Evolutionary conservation across 2,329 filamentous ascomycete genomes (phyloP).

Genomic region (Tolypocladium pustulatum): DNA sequence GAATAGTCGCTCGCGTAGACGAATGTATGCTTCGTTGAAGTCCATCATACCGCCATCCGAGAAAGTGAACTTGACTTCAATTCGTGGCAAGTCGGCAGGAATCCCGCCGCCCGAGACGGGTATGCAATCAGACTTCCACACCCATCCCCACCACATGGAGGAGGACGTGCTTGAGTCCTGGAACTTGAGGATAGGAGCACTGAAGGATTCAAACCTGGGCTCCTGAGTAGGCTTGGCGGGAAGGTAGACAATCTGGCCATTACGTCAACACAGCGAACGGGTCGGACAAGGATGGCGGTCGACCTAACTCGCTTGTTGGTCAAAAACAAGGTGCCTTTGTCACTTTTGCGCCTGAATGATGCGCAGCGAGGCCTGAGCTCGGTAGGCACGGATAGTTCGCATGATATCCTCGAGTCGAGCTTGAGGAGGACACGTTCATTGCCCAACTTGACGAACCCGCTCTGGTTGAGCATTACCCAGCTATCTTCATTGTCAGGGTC

Average conservation of each 20-base stretch:
- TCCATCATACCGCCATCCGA: slow-evolving; percentile 93
- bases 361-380: slow-evolving; percentile 49
- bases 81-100: slow-evolving; percentile 57
- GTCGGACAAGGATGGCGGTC: neutral
- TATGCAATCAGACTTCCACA: slow-evolving; percentile 72
- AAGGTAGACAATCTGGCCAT: slow-evolving; percentile 72
- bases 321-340: slow-evolving; percentile 65
- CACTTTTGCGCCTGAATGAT: slow-evolving; percentile 60
- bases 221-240: slow-evolving; percentile 57
- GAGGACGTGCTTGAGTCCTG: slow-evolving; percentile 71
- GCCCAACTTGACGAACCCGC: slow-evolving; percentile 73
- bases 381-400: slow-evolving; percentile 63
- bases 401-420: slow-evolving; percentile 66
- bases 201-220: slow-evolving; percentile 68
- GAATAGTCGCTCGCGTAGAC: slow-evolving; percentile 71
- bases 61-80: slow-evolving; percentile 81
- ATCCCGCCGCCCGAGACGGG: slow-evolving; percentile 79
- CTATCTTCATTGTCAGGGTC: slow-evolving; percentile 47
- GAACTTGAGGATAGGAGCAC: slow-evolving; percentile 76
- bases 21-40: slow-evolving; percentile 73
- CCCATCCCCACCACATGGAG: slow-evolving; percentile 88
- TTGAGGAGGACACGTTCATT: slow-evolving; percentile 74
- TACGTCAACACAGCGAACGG: neutral
- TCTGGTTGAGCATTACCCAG: slow-evolving; percentile 87
- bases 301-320: slow-evolving; percentile 70